A percentile compares a stretch with the other conserved stretches of the same genome.
These are phyloP conservation scores for Rubia tinctorum DNA, from an alignment of 305 asterid genomes.

Conservation along the genomic window DNA sequence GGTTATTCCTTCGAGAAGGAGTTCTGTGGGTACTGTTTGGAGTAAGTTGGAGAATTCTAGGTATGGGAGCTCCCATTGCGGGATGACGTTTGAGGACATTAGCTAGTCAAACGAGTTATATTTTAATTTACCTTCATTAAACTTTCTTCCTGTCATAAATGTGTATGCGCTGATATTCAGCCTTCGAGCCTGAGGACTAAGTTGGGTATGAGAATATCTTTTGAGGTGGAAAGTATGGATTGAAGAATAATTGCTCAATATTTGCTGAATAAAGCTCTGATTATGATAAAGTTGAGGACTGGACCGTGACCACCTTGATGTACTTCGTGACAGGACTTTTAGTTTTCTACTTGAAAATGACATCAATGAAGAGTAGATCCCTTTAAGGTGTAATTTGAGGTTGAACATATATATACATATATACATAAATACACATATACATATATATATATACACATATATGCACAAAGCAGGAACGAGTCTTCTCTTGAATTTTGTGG, in stretches of 20 bases:
- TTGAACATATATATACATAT: no score
- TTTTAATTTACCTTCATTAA: background rate
- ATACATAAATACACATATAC: no score
- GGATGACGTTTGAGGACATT: constrained; percentile 11
- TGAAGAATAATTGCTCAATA: background rate
- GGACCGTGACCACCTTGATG: constrained; percentile 1
- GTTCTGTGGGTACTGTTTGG: background rate
- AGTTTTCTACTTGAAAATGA: background rate
- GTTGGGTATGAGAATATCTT: constrained; percentile 5
- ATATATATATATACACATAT: no score
- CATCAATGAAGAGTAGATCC: background rate
- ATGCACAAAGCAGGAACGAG: background rate
- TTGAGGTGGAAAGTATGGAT: constrained; percentile 13
- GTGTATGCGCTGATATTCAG: background rate
- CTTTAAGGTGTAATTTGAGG: constrained; percentile 3
- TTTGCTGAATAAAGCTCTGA: constrained; percentile 4
- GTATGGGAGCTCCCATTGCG: background rate
- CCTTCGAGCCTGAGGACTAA: constrained; percentile 2
- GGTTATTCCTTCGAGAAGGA: constrained; percentile 1
- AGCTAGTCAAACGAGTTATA: constrained; percentile 6
- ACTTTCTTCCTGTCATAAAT: background rate
- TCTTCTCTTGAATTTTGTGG: constrained; percentile 3
- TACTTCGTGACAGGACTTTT: constrained; percentile 1
- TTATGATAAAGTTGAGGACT: constrained; percentile 10
- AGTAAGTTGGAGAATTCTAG: constrained; percentile 4